phyloP scores from a whole-genome alignment of 768 basidiomycete genomes.

The Coprinellus micaceus region DNA sequence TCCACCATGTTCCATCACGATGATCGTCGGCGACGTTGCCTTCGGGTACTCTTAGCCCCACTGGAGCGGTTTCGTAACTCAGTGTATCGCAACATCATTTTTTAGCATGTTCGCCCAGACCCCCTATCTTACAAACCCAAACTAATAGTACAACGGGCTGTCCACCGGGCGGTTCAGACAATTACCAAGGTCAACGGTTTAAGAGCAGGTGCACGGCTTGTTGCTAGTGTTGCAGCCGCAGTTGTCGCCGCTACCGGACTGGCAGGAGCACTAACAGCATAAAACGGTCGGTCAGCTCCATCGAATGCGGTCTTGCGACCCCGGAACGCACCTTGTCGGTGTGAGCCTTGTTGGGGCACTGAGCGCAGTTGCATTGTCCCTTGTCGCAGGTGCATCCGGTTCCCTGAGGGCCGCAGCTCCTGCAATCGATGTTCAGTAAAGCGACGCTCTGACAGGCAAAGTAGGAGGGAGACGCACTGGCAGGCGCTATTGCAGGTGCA shows the following conservation, averaged over 20 bases:
- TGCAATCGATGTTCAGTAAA: too few relatives aligned
- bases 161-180: too few relatives aligned
- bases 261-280: conserved; percentile 30
- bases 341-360: conserved; percentile 37
- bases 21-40: too few relatives aligned
- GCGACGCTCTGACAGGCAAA: too few relatives aligned
- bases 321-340: conserved; percentile 28
- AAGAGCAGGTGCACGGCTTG: conserved; percentile 33
- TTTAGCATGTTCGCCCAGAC: too few relatives aligned
- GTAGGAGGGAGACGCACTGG: too few relatives aligned
- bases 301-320: neutral
- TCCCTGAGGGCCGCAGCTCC: conserved; percentile 34
- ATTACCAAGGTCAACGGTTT: neutral
- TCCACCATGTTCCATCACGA: too few relatives aligned
- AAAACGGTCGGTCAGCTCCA: neutral
- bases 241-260: conserved; percentile 17
- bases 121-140: too few relatives aligned
- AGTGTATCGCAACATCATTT: too few relatives aligned
- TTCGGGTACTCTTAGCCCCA: too few relatives aligned
- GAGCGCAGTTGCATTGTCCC: conserved; percentile 32
- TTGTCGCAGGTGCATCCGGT: conserved; percentile 35
- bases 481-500: neutral
- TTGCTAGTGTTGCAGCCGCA: conserved; percentile 30
- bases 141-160: too few relatives aligned
- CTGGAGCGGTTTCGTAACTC: too few relatives aligned